Evolutionary conservation across 495 filamentous ascomycete genomes (phyloP).

Genomic region (Neurospora sp.): DNA sequence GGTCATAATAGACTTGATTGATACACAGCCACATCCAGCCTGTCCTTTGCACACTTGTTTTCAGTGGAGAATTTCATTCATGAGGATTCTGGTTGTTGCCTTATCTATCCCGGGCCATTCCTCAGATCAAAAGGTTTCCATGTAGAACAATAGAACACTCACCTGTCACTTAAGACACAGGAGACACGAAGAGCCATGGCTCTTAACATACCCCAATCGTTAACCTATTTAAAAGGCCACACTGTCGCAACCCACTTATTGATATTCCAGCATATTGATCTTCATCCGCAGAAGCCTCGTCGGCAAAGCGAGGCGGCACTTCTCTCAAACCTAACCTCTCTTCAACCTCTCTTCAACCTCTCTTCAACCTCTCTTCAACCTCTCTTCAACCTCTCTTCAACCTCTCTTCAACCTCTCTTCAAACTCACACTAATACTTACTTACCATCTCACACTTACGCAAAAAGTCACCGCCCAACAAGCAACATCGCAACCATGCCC

Average conservation of each 20-base stretch:
- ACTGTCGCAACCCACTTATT: neutral
- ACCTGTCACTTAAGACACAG: neutral
- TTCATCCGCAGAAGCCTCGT: neutral
- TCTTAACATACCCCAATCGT: neutral
- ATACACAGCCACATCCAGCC: neutral
- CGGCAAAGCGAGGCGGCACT: neutral
- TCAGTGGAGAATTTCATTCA: neutral
- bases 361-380: neutral
- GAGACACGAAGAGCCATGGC: neutral
- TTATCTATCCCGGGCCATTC: neutral
- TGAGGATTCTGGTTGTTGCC: neutral
- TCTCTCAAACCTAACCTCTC: neutral
- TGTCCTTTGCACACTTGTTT: neutral
- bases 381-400: neutral
- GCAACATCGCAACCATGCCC: neutral
- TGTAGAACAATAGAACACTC: neutral
- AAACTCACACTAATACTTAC: neutral
- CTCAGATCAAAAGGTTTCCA: neutral
- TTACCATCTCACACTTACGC: neutral
- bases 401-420: neutral
- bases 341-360: neutral
- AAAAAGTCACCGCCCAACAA: neutral
- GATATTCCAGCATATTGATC: neutral
- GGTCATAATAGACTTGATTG: neutral
- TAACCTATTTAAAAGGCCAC: neutral